Evolutionary conservation across 2,329 filamentous ascomycete genomes (phyloP), one percentile per base, ranked within the genome.

Genomic region (Pseudovirgaria hyperparasitica): DNA sequence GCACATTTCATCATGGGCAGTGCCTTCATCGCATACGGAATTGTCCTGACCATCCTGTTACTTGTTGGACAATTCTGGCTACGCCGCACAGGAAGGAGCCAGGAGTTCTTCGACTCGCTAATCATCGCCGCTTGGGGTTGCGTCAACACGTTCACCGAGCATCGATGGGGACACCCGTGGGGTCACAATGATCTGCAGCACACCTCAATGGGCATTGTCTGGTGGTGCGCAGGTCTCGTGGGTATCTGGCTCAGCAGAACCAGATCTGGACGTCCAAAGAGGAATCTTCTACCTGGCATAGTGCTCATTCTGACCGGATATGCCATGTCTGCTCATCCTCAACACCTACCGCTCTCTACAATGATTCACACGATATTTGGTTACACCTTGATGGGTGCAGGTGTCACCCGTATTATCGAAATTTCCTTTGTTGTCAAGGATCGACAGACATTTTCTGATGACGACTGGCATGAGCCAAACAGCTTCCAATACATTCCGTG

Each of bases 1-100:
- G 90, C 90, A 2, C 90, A 98, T 55, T 98, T 96, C 55, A 98
- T 96, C 54, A 98, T 98, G 90, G 90, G 90, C 23, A 79, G 81
- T 40, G 86, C 87, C 1, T 98, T 98, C 50, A 87, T 98, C 41
- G 90, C 70, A 16, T 98, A 98, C 46, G 90, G 82, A 16, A 79
- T 94, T 29, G 52, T 93, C 19, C 67, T 98, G 38, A 86, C 82
- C 2, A 77, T 96, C 12, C 60, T 94, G 12, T 69, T 96, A 18
- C 62, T 94, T 6, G 84, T 90, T 21, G 90, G 90, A 9, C 90
- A 96, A 55, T 58, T 73, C 17, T 94, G 85, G 84, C 60, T 98
- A 31, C 74, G 72, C 39, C 71, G 77, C 25, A 81, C 76, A 4
- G 85, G 85, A 11, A 73, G 84, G 28, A 92, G 82, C 30, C 90